phyloP scores from a whole-genome alignment of 495 filamentous ascomycete species.

The Schizothecium vesticola region DNA sequence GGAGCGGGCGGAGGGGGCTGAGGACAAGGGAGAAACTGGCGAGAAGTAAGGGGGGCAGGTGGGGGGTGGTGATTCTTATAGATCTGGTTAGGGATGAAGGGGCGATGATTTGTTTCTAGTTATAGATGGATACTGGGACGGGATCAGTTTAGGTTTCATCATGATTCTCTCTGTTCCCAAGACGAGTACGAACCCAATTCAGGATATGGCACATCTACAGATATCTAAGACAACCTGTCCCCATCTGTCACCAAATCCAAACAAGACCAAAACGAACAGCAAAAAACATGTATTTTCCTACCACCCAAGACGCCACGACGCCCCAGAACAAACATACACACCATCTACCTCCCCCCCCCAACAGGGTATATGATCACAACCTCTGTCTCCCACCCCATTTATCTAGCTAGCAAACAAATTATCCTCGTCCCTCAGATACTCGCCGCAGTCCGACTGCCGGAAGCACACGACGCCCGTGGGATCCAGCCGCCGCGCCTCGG shows the following conservation, averaged over 20 bases:
- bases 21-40: background rate
- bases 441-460: constrained; percentile 82
- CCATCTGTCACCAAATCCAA: background rate
- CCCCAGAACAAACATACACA: constrained; percentile 5
- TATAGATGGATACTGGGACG: background rate
- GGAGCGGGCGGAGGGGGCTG: background rate
- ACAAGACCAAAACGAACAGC: background rate
- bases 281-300: background rate
- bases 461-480: constrained; percentile 84
- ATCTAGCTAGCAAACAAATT: constrained; percentile 46
- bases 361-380: background rate
- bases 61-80: background rate
- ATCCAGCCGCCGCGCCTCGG: constrained; percentile 73
- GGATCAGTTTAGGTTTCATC: background rate
- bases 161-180: background rate
- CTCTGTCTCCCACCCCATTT: background rate
- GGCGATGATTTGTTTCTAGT: background rate
- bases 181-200: background rate
- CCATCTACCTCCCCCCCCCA: background rate
- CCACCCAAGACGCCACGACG: constrained; percentile 22
- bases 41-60: background rate
- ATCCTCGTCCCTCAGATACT: constrained; percentile 80
- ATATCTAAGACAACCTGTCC: background rate
- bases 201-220: background rate
- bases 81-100: background rate